phyloP scores from a whole-genome alignment of 768 basidiomycete genomes.

The Solioccasus polychromus region DNA sequence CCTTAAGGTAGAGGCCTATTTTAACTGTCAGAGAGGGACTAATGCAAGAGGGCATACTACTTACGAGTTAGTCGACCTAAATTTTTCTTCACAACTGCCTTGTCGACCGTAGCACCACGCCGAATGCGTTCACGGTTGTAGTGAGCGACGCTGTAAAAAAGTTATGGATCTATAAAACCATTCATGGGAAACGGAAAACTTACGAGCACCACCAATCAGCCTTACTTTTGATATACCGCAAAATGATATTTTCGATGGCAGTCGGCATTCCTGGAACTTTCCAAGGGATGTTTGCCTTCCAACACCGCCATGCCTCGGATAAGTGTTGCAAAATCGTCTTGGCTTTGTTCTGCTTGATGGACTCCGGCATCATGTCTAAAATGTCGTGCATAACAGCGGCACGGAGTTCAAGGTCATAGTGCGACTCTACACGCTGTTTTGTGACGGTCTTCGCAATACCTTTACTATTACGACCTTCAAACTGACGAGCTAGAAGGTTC shows the following conservation, averaged over 20 bases:
- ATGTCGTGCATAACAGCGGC: constrained; percentile 99
- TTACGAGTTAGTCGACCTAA: constrained; percentile 92
- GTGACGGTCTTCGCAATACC: constrained; percentile 98
- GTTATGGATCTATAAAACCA: neutral
- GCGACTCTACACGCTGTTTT: constrained; percentile 98
- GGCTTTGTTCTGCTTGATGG: constrained; percentile 99
- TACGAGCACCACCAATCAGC: constrained; percentile 98
- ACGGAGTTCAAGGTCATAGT: constrained; percentile 95
- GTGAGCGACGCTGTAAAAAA: constrained; percentile 74
- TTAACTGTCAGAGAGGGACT: constrained; percentile 3
- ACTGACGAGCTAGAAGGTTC: constrained; percentile 95
- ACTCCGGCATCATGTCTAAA: constrained; percentile 99
- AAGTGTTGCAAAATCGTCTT: constrained; percentile 98
- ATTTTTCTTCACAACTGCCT: constrained; percentile 99
- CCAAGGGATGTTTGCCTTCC: constrained; percentile 98
- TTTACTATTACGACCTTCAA: constrained; percentile 96
- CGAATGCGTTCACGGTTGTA: constrained; percentile 98
- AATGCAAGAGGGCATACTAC: constrained; percentile 19
- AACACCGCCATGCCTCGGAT: constrained; percentile 98
- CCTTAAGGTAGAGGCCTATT: constrained; percentile 87
- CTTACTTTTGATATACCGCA: constrained; percentile 99
- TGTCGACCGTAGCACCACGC: constrained; percentile 95
- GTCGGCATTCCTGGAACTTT: constrained; percentile 99
- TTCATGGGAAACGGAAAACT: constrained; percentile 25
- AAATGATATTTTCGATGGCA: constrained; percentile 97